Conservation (phyloP, 73 alveolate species). For the Tetrahymena elliotti region DNA sequence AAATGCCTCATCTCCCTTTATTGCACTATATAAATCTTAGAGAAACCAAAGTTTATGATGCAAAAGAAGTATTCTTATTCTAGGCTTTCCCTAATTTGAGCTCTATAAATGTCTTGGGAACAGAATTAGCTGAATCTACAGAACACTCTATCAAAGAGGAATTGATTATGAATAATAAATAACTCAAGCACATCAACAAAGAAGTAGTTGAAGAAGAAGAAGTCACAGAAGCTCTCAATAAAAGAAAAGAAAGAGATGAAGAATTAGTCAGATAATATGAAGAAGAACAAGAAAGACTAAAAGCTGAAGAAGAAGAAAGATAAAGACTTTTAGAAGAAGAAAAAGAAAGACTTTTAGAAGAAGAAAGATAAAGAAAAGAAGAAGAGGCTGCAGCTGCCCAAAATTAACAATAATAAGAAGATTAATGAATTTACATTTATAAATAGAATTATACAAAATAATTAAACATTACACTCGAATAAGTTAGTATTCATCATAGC, state of each 20-base stretch:
- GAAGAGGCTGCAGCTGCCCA: conserved; percentile 33
- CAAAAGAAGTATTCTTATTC: conserved; percentile 6
- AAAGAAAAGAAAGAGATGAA: conserved; percentile 31
- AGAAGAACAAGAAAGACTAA: conserved; percentile 27
- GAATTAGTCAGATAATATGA: conserved; percentile 18
- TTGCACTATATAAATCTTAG: conserved; percentile 25
- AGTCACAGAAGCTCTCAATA: conserved; percentile 25
- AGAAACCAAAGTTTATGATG: conserved; percentile 14
- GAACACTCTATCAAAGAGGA: conserved; percentile 32
- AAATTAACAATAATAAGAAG: neutral
- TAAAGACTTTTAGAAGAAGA: conserved; percentile 27
- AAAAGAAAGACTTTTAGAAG: conserved; percentile 14
- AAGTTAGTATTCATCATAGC: too few species aligned
- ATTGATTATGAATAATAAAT: conserved; percentile 5
- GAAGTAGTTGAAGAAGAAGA: conserved; percentile 33
- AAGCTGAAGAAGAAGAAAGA: conserved; percentile 37
- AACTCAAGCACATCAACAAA: conserved; percentile 25
- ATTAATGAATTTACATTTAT: neutral
- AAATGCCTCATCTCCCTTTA: conserved; percentile 14
- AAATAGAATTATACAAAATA: neutral
- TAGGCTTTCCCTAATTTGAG: neutral
- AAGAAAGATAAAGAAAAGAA: conserved; percentile 32
- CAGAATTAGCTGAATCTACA: conserved; percentile 13
- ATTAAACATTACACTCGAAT: too few species aligned
- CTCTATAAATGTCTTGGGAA: conserved; percentile 24